Evolutionary conservation across 2,329 filamentous ascomycete genomes (phyloP), one percentile per base, ranked within the genome.

Genomic region (Diaporthe citriasiana): DNA sequence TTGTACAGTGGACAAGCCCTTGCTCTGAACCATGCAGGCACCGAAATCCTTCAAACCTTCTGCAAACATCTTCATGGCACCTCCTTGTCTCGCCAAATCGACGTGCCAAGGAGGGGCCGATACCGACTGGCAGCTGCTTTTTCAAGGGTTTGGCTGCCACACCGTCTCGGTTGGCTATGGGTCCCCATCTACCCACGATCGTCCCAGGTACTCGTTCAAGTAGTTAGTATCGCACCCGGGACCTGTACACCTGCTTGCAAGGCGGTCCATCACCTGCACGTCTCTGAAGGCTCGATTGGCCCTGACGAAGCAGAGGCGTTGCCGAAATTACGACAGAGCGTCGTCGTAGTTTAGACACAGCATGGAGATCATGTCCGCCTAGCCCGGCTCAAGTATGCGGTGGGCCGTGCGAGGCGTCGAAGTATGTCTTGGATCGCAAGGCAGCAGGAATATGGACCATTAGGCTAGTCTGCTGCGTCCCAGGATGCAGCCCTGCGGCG

Each of bases 11-110:
- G 12, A 6, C 3, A 66, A 30, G 38, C 19, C 2, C 40, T 51
- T 47, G 60, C 42, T 15, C 27, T 19, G 35, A 25, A 3, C 30
- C 19, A 30, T 70, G 51, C 66, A 70, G 66, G 51, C 45, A 70
- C 50, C 66, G 17, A 19, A 56, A 70, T 70, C 66, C 66, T 70
- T 56, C 66, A 47, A 70, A 33, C 38, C 13, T 69, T 69, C 65
- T 69, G 65, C 65, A 42, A 35, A 27, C 47, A 47, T 40, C 47
- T 47, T 50, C 65, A 30, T 55, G 33, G 35, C 35, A 45, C 53
- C 51, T 42, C 25, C 25, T 33, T 15, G 10, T 56, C 45, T 33
- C 51, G 22, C 53, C 65, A 27, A 47, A n/a, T 56, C n/a, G 51
- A 38, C 45, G 38, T 33, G 35, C 66, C 51, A 56, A 35, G 30